Evolutionary conservation across 2,329 filamentous ascomycete species (phyloP).

Genomic region (Shiraia bambusicola): DNA sequence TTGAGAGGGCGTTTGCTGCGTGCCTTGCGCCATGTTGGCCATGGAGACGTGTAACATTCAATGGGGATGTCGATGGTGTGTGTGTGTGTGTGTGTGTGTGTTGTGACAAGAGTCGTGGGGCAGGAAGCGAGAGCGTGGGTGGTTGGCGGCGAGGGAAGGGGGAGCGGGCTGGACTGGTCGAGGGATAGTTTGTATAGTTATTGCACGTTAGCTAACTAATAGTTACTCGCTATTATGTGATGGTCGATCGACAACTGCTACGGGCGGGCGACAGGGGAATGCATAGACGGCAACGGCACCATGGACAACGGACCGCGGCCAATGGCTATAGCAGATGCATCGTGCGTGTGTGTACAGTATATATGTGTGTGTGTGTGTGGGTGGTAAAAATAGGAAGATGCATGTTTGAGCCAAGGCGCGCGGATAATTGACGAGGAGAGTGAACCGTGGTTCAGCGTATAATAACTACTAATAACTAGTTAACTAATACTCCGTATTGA

Average conservation of each 20-base stretch:
- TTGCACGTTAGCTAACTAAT: too few species aligned
- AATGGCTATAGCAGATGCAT: too few species aligned
- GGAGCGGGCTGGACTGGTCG: conserved; percentile 7
- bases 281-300: conserved; percentile 8
- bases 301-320: neutral
- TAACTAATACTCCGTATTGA: too few species aligned
- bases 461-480: too few species aligned
- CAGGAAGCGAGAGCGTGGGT: conserved; percentile 7
- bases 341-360: too few species aligned
- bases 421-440: too few species aligned
- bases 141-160: conserved; percentile 2
- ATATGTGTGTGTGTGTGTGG: too few species aligned
- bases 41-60: conserved; percentile 22
- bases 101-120: conserved; percentile 1
- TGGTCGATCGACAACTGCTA: conserved; percentile 3
- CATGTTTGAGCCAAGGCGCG: too few species aligned
- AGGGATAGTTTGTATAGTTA: conserved; percentile 7
- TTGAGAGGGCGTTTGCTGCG: conserved; percentile 27
- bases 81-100: conserved; percentile 4
- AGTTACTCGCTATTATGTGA: too few species aligned
- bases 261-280: conserved; percentile 33
- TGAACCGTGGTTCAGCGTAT: too few species aligned
- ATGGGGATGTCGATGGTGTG: conserved; percentile 6
- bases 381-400: too few species aligned
- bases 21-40: conserved; percentile 30